Evolutionary conservation across 106 monocot species (phyloP), one percentile per base, ranked within the genome.

Genomic region (Posidonia australis): DNA sequence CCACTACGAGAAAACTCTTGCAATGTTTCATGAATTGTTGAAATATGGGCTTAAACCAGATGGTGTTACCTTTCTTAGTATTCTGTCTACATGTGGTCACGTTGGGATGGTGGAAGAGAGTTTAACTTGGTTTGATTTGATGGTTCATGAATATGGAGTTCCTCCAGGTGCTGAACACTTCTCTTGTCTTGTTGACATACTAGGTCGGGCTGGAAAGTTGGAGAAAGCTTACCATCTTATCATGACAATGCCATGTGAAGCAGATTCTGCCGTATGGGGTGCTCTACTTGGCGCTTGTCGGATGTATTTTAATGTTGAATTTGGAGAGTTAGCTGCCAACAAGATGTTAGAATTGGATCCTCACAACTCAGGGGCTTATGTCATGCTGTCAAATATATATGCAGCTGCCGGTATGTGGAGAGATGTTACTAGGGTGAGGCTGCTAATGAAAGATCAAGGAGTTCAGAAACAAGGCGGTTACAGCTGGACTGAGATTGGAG

Each of bases 351-450:
- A 77, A 52, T 55, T 79, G 63, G 79, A 84, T 64, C 68, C 83
- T 60, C 56, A 77, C 24, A 81, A 67, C 54, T 86, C 91, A 5
- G 91, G 79, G 6, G 62, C 79, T 18, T 91, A 84, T 73, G 81
- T 91, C 29, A 75, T 86, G 78, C 51, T 91, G 66, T 91, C 91
- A 24, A 91, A 91, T 24, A 83, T 86, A 47, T 82, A 91, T 73
- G 91, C 91, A 36, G 79, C 78, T 25, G 69, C 60, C 68, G 80
- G 81, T 14, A 78, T 69, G 72, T 91, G 91, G 91, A 29, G 24
- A 60, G 81, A 81, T 12, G 91, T 86, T 7, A 77, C 60, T 54
- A 74, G n/a, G 59, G 64, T 91, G 30, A 81, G 91, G 72, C 67
- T 67, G 2, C 36, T 75, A 62, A 91, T 91, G 91, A 86, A 76